phyloP scores from a whole-genome alignment of 495 filamentous ascomycete genomes.

The Xylaria castorea region DNA sequence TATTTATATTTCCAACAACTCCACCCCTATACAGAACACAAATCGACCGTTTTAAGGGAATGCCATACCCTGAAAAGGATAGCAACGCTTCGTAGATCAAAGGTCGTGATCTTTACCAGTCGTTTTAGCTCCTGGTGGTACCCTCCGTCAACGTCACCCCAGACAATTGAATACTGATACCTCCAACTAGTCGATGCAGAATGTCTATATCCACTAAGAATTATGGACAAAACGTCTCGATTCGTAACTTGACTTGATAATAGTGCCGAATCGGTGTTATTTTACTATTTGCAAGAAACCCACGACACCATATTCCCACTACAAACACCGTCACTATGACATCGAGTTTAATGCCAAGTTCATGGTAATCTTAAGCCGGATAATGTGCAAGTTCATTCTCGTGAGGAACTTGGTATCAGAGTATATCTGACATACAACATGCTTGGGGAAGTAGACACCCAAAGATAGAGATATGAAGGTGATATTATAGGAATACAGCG shows the following conservation, averaged over 20 bases:
- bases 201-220: too few relatives aligned
- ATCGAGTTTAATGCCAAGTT: neutral
- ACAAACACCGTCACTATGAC: neutral
- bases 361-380: neutral
- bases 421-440: neutral
- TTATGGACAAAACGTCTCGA: too few relatives aligned
- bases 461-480: constrained; percentile 9
- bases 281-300: too few relatives aligned
- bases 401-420: neutral
- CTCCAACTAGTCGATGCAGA: too few relatives aligned
- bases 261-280: too few relatives aligned
- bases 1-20: too few relatives aligned
- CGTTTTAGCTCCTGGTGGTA: too few relatives aligned
- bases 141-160: too few relatives aligned
- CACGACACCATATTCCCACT: neutral
- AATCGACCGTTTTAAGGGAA: neutral
- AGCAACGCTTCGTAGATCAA: neutral
- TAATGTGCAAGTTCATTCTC: neutral
- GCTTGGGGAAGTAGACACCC: neutral
- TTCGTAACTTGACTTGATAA: too few relatives aligned
- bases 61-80: neutral
- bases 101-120: too few relatives aligned
- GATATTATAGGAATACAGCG: constrained; percentile 14
- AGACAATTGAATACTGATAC: too few relatives aligned
- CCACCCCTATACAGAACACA: neutral